phyloP scores from a whole-genome alignment of 257 asterid genomes.

The Echium plantagineum region DNA sequence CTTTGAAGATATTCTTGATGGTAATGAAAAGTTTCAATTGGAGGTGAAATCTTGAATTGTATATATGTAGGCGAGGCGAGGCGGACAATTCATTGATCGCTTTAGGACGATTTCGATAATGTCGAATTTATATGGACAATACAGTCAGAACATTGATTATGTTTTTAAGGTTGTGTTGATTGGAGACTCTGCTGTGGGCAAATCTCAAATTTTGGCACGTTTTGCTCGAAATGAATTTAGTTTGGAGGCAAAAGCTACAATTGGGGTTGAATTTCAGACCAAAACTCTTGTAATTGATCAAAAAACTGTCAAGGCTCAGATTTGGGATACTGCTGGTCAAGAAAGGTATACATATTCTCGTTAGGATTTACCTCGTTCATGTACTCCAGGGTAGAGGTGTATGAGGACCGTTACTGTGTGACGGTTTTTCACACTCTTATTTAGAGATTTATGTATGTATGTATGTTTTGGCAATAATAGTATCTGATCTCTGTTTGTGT shows the following conservation, averaged over 20 bases:
- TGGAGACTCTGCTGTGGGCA: conserved; percentile 87
- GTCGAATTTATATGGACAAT: conserved; percentile 66
- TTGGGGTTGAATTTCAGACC: conserved; percentile 86
- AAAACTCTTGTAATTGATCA: conserved; percentile 67
- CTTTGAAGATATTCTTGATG: neutral
- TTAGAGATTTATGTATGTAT: neutral
- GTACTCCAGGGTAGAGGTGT: no score
- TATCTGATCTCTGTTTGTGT: no score
- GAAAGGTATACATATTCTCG: conserved; percentile 43
- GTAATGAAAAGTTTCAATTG: neutral
- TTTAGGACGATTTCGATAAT: conserved; percentile 21
- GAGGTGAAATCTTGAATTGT: conserved; percentile 10
- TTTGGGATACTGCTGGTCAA: conserved; percentile 98
- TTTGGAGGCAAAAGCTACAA: conserved; percentile 77
- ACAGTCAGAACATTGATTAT: conserved; percentile 75
- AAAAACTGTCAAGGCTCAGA: conserved; percentile 82
- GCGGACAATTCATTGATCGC: conserved; percentile 7
- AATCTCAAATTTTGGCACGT: conserved; percentile 80
- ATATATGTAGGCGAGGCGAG: conserved; percentile 9
- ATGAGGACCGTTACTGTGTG: no score
- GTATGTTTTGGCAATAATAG: no score
- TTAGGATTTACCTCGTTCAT: no score
- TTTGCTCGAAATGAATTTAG: conserved; percentile 85
- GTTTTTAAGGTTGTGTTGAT: conserved; percentile 77
- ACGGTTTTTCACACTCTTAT: no score